A percentile compares a stretch with the other conserved stretches of the same genome.
These are phyloP conservation scores for Eragrostis nindensis DNA, from an alignment of 176 grass and related monocot genomes.

Conservation along the genomic window DNA sequence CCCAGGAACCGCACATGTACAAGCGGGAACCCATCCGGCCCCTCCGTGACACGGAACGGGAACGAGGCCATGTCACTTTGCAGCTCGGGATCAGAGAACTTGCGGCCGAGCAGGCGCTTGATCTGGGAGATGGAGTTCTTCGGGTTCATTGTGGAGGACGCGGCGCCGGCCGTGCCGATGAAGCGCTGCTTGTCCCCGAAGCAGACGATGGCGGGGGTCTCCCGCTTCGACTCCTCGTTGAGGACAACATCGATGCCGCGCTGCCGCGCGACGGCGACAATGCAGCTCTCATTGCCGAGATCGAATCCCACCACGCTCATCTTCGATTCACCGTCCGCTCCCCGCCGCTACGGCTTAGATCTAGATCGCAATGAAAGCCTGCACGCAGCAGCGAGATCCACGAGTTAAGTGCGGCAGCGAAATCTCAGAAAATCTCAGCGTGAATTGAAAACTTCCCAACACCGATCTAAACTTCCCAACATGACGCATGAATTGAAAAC, in stretches of 20 bases:
- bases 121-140: constrained; percentile 95
- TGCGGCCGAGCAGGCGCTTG: constrained; percentile 77
- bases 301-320: constrained; percentile 97
- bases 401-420: background rate
- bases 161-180: constrained; percentile 72
- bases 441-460: no score
- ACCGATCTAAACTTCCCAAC: background rate
- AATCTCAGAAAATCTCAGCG: background rate
- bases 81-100: constrained; percentile 73
- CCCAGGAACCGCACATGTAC: constrained; percentile 70
- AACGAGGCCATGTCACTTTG: constrained; percentile 67
- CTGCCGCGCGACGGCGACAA: constrained; percentile 80
- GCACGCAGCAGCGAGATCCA: constrained; percentile 43
- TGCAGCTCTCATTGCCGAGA: constrained; percentile 93
- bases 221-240: constrained; percentile 94
- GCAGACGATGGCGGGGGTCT: constrained; percentile 88
- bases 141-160: constrained; percentile 79
- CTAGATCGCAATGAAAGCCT: constrained; percentile 40
- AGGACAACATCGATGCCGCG: constrained; percentile 91
- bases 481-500: background rate
- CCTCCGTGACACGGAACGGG: constrained; percentile 64
- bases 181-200: constrained; percentile 97
- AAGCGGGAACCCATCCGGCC: constrained; percentile 69
- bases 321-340: constrained; percentile 6
- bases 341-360: background rate